phyloP scores from a whole-genome alignment of 2,329 filamentous ascomycete species.

The Stagonosporopsis vannaccii region DNA sequence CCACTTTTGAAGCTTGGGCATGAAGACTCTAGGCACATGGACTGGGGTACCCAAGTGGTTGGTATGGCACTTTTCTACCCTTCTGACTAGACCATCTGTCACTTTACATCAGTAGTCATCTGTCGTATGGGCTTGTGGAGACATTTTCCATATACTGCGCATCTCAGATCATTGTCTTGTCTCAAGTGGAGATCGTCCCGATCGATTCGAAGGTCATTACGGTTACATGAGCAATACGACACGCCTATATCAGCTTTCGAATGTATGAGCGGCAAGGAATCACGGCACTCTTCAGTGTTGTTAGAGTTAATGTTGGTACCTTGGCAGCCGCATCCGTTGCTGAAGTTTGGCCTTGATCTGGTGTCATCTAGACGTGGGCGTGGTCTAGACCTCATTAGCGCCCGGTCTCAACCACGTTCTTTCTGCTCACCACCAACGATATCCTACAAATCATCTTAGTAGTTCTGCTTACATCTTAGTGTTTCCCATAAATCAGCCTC shows the following conservation, averaged over 20 bases:
- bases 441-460: neutral
- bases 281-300: constrained; percentile 3
- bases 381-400: constrained; percentile 18
- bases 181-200: neutral
- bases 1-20: neutral
- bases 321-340: constrained; percentile 8
- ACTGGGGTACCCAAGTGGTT: neutral
- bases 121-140: neutral
- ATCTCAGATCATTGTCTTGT: neutral
- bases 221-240: neutral
- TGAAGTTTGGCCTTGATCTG: constrained; percentile 2
- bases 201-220: constrained; percentile 1
- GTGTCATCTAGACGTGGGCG: neutral
- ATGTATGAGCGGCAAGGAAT: constrained; percentile 8
- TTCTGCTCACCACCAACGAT: constrained; percentile 3
- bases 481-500: neutral
- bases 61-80: neutral
- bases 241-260: constrained; percentile 13
- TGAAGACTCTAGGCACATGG: no score
- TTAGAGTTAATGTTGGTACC: constrained; percentile 1
- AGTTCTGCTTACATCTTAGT: constrained; percentile 1
- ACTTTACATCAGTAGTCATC: neutral
- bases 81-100: neutral
- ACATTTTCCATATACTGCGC: neutral
- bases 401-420: neutral